Evolutionary conservation across 148 eudicot species (phyloP).

Genomic region (Rhododendron griersonianum): DNA sequence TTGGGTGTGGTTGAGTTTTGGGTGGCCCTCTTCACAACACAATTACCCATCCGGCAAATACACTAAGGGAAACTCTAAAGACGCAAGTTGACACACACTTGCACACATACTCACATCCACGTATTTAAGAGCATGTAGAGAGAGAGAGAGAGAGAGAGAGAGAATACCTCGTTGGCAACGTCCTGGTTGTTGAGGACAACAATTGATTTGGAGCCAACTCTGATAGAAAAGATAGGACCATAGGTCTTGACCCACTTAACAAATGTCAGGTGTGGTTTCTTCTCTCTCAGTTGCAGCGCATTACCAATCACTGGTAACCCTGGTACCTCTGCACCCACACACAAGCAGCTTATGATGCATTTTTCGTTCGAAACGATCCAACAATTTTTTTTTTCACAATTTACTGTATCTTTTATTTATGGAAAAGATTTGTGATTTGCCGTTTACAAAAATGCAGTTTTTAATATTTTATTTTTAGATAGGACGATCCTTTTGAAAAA

Average conservation of each 20-base stretch:
- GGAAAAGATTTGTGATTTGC: too few relatives aligned
- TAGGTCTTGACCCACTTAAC: conserved; percentile 57
- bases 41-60: background rate
- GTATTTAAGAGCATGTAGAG: background rate
- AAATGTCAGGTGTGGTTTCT: conserved; percentile 69
- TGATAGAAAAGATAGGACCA: conserved; percentile 78
- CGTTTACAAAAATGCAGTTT: too few relatives aligned
- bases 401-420: too few relatives aligned
- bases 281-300: conserved; percentile 62
- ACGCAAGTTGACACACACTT: background rate
- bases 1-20: too few relatives aligned
- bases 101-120: background rate
- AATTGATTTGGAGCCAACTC: conserved; percentile 43
- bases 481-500: too few relatives aligned
- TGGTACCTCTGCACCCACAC: conserved; percentile 45
- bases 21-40: background rate
- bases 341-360: background rate
- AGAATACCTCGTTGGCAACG: conserved; percentile 62
- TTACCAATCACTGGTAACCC: conserved; percentile 72
- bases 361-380: too few relatives aligned
- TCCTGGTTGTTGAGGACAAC: conserved; percentile 56
- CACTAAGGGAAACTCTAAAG: background rate
- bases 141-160: background rate
- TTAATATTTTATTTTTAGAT: too few relatives aligned
- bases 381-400: too few relatives aligned